Base-by-base conservation (phyloP, 1,284 basidiomycete species). In the Ustilago curta region DNA sequence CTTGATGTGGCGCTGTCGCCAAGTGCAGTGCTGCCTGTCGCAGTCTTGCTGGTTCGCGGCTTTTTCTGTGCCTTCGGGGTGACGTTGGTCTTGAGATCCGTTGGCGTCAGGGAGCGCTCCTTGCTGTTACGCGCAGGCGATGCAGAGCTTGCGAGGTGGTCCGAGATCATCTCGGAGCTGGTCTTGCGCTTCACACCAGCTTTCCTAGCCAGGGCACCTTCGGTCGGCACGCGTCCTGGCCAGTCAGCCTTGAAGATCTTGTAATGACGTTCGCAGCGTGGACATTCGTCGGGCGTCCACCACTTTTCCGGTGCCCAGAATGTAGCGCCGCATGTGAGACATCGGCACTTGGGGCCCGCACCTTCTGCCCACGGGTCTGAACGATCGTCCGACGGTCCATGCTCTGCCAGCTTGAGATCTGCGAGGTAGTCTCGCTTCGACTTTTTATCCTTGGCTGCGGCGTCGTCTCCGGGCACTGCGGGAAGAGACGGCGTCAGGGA, bases 231-330 rank as follows among this genome's bases (percentile, higher is more conserved):
- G 11, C 76, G 72, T 0, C 61, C 56, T 8, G 83, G 83, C 83
- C 83, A 84, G 52, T 83, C 83, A 11, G 72, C 78, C 49, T 82
- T 81, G 72, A 77, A 84, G 56, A 84, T 82, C 56, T 79, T 79
- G 68, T 82, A 83, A 55, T 84, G 83, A 19, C 83, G 74, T 51
- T 83, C 81, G 56, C 83, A 84, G 12, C 83, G 71, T 5, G 70
- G 65, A 39, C 83, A 84, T 57, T 84, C 83, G 60, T 83, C 83
- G 8, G 82, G 81, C 18, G 76, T 76, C 81, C 80, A 84, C 83
- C 83, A 84, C 21, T 77, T 78, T 62, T 83, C 81, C 3, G 77
- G 82, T 12, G 80, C 78, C 69, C 78, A 80, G 55, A 83, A 84
- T 0, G 62, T 70, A 4, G 75, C 69, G 7, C 81, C 79, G 48